Conservation (phyloP, 805 yeast species). For the Candida multigemmis region DNA sequence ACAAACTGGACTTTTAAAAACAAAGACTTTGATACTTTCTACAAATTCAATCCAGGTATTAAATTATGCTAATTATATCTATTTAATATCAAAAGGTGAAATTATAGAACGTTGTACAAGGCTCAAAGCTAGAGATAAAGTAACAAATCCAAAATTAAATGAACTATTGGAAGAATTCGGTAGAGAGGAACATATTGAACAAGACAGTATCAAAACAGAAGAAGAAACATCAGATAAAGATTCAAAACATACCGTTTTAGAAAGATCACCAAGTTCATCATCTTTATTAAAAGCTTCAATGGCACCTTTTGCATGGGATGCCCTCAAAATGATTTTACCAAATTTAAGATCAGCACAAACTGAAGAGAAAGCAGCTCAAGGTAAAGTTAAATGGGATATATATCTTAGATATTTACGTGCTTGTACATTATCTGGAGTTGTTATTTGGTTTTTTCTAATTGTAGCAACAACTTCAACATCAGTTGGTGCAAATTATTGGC, state of each 20-base stretch:
- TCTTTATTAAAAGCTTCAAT: slow-evolving; percentile 36
- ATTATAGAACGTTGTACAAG: slow-evolving; percentile 47
- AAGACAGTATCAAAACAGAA: background rate
- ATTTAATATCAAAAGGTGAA: slow-evolving; percentile 44
- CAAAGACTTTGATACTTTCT: slow-evolving; percentile 47
- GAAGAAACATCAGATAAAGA: slow-evolving; percentile 1
- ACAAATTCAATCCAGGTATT: slow-evolving; percentile 52
- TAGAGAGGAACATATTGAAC: no score
- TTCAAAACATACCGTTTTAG: slow-evolving; percentile 4
- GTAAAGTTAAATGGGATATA: slow-evolving; percentile 47
- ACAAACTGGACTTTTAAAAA: slow-evolving; percentile 35
- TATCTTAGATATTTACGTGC: slow-evolving; percentile 51
- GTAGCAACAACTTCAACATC: slow-evolving; percentile 17
- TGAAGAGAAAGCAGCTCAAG: slow-evolving; percentile 40
- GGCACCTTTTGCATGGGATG: slow-evolving; percentile 46
- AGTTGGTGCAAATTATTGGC: slow-evolving; percentile 49
- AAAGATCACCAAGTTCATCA: slow-evolving; percentile 20
- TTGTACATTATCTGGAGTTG: slow-evolving; percentile 44
- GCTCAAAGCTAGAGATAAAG: slow-evolving; percentile 9
- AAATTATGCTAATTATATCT: slow-evolving; percentile 50
- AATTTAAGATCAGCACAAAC: slow-evolving; percentile 31
- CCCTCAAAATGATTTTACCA: slow-evolving; percentile 19
- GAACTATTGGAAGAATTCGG: slow-evolving; percentile 32
- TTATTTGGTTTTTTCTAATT: slow-evolving; percentile 19
- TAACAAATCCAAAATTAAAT: slow-evolving; percentile 15